These are phyloP conservation scores for Aurinia saxatilis DNA, from an alignment of 345 rosid genomes.

Conservation along the genomic window DNA sequence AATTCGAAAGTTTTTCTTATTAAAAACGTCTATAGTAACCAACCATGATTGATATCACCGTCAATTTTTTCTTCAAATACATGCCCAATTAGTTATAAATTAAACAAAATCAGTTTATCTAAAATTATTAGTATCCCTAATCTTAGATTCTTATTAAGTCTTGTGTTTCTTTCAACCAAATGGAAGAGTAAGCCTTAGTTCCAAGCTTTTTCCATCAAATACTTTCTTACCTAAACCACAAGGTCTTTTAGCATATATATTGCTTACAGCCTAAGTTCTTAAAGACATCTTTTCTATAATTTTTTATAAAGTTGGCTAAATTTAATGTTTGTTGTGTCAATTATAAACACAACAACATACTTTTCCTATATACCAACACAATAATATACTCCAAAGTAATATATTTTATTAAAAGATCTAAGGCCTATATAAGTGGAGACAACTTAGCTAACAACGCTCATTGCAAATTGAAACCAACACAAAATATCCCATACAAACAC, in stretches of 20 bases:
- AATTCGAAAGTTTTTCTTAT: no score
- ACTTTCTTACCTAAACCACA: constrained; percentile 9
- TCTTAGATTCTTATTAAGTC: no score
- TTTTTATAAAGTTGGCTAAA: background rate
- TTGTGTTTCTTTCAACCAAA: no score
- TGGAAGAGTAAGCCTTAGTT: no score
- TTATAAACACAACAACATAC: constrained; percentile 14
- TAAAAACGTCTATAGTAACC: no score
- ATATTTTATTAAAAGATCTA: constrained; percentile 1
- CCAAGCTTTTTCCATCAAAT: background rate
- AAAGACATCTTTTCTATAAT: background rate
- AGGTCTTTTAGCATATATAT: constrained; percentile 20
- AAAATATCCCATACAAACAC: constrained; percentile 10
- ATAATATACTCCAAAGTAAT: background rate
- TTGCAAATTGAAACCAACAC: constrained; percentile 10
- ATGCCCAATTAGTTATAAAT: no score
- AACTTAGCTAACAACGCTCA: constrained; percentile 11
- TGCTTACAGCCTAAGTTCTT: constrained; percentile 28
- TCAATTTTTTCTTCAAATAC: no score
- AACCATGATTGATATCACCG: no score
- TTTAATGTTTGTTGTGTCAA: background rate
- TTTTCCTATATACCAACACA: constrained; percentile 15
- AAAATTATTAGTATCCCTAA: no score
- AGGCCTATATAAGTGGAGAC: constrained; percentile 13
- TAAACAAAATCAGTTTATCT: no score